These are phyloP conservation scores for Stagonosporopsis tanaceti DNA, from an alignment of 2,329 filamentous ascomycete species.

Conservation along the genomic window DNA sequence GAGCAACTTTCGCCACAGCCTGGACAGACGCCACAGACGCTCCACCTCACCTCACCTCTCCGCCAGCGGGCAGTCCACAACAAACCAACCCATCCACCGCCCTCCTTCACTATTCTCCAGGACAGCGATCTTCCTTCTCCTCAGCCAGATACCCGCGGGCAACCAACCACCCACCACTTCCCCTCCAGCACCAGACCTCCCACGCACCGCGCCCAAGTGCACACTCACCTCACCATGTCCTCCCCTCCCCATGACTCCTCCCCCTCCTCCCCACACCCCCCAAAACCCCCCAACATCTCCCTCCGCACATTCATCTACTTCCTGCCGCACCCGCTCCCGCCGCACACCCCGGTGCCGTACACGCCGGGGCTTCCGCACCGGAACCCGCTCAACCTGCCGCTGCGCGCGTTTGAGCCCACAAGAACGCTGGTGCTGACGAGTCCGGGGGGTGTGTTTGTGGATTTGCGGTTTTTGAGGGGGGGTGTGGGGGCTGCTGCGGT, in stretches of 20 bases:
- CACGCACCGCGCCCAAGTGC: neutral
- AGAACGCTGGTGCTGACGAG: conserved; percentile 71
- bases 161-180: no score
- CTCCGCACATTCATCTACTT: conserved; percentile 67
- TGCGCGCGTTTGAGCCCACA: conserved; percentile 61
- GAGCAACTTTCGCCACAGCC: no score
- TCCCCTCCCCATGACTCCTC: neutral
- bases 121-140: no score
- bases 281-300: conserved; percentile 57
- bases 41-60: no score
- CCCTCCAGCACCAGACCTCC: no score
- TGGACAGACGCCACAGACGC: no score
- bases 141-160: no score
- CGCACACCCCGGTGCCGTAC: conserved; percentile 38
- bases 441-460: conserved; percentile 65
- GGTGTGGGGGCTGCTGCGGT: no score
- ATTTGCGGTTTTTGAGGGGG: conserved; percentile 60
- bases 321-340: conserved; percentile 53
- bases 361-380: conserved; percentile 31
- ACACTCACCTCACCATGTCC: neutral
- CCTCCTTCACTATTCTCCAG: no score
- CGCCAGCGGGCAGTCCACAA: no score
- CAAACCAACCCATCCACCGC: no score
- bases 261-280: neutral
- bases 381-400: conserved; percentile 37